Base-by-base conservation (phyloP, 208 protist species). In the Crithidia bombi region DNA sequence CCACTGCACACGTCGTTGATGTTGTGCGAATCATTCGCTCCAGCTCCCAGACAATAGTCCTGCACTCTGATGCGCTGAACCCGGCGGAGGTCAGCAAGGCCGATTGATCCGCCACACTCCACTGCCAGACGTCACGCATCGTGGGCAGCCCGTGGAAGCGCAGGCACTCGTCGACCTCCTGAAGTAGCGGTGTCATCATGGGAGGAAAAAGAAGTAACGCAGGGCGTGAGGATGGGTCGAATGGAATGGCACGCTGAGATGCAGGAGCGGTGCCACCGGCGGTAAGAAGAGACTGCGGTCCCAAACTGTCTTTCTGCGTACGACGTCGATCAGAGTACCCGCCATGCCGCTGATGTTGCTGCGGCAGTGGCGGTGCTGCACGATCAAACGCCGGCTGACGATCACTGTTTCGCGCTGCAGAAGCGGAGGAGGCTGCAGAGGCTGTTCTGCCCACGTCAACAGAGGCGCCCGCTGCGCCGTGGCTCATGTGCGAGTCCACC, bases 41-140 rank as follows among this genome's bases (percentile, higher is more conserved):
- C 43, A 75, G 69, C 73, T 75, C 75, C 83, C 75, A 89, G 15
- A 61, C 49, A 44, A 82, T 75, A 35, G 67, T 65, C 49, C 57
- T 41, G 14, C 68, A 54, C 65, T 86, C 77, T 10, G 32, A 55
- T 12, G 33, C 55, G 4, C 19, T 50, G 57, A 89, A 76, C 21
- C 71, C 79, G 17, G 76, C 76, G 3, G 38, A n/a, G 25, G 41
- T 38, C 3, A 82, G 68, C 55, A 79, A 10, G 11, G 5, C 26
- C 11, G 47, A 28, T 25, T 79, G 72, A 10, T 72, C 47, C 0
- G 36, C 30, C 9, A 21, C 82, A 43, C 21, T 39, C 68, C 67
- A 78, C 49, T 44, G 83, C 83, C 79, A 94, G 41, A 65, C 47
- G 25, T 44, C 73, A 0, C 25, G 56, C 67, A 47, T 32, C 33